These are phyloP conservation scores for Pichia sp. DNA, from an alignment of 1,139 yeast species.

Conservation along the genomic window DNA sequence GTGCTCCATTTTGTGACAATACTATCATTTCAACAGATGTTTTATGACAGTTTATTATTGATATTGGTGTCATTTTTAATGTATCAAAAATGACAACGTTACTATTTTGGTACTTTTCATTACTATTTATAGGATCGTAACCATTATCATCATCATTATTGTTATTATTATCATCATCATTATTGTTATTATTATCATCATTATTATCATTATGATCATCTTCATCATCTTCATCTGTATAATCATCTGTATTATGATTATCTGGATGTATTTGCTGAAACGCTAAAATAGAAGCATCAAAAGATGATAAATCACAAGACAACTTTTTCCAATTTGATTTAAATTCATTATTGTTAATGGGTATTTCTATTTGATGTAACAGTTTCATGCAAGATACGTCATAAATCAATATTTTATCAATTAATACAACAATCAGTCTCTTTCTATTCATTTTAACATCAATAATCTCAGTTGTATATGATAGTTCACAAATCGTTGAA, in stretches of 20 bases:
- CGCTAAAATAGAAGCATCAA: constrained; percentile 44
- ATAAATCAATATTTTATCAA: constrained; percentile 82
- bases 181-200: background rate
- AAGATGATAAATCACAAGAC: constrained; percentile 37
- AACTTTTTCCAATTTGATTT: constrained; percentile 29
- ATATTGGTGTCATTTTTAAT: constrained; percentile 45
- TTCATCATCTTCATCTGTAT: background rate
- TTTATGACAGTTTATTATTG: constrained; percentile 55
- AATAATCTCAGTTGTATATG: constrained; percentile 79
- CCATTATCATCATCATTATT: background rate
- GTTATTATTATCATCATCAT: background rate
- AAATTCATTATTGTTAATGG: constrained; percentile 18
- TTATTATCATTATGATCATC: background rate
- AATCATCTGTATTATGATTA: background rate
- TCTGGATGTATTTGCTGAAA: constrained; percentile 26
- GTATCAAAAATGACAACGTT: constrained; percentile 53
- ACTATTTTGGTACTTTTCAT: constrained; percentile 11
- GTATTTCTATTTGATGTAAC: constrained; percentile 80
- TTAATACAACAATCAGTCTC: constrained; percentile 69
- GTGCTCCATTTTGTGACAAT: constrained; percentile 44
- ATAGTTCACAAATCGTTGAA: constrained; percentile 63
- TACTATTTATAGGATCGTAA: background rate
- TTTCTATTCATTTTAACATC: constrained; percentile 71
- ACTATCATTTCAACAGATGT: constrained; percentile 42
- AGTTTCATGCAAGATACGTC: constrained; percentile 85